Evolutionary conservation across 768 basidiomycete genomes (phyloP), one percentile per base, ranked within the genome.

Genomic region (Tulasnella sp.): DNA sequence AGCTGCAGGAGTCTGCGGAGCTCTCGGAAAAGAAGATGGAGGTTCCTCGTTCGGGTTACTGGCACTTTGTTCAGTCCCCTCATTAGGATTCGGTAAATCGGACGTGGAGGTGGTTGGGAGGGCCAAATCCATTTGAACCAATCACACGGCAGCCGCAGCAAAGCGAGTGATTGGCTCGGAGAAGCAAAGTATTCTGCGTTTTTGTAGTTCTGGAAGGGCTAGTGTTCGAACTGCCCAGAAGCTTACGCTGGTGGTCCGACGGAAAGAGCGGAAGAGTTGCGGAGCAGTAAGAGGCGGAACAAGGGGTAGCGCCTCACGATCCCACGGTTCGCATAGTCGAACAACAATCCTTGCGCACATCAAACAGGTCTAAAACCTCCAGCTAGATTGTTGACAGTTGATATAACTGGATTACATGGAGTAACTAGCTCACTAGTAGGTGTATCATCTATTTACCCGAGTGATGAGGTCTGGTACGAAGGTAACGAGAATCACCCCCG

Each of bases 201-300:
- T 59, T 32, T 8, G 52, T 26, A 59, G 52, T 29, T 59, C n/a
- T n/a, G n/a, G n/a, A n/a, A n/a, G n/a, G n/a, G n/a, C n/a, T n/a
- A n/a, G n/a, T n/a, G n/a, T n/a, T n/a, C n/a, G n/a, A n/a, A n/a
- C n/a, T n/a, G n/a, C n/a, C n/a, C 52, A 59, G 52, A 29, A 29
- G 52, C 32, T 29, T 26, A 59, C 6, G 52, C 22, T 59, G 52
- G 64, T 44, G 69, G 40, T 70, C 69, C 69, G 69, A 70, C 69
- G 69, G 69, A 70, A n/a, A 29, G 41, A 44, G 47, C 69, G 69
- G 69, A 70, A 52, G 42, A 44, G 69, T 70, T 42, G 52, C 69
- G 69, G 69, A 70, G 69, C 52, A 52, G 69, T 59, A 22, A 40
- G 8, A 40, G 52, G 22, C 52, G 52, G 52, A 19, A 29, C n/a